Evolutionary conservation across 1,139 yeast genomes (phyloP).

Genomic region (Candida freyschussii): DNA sequence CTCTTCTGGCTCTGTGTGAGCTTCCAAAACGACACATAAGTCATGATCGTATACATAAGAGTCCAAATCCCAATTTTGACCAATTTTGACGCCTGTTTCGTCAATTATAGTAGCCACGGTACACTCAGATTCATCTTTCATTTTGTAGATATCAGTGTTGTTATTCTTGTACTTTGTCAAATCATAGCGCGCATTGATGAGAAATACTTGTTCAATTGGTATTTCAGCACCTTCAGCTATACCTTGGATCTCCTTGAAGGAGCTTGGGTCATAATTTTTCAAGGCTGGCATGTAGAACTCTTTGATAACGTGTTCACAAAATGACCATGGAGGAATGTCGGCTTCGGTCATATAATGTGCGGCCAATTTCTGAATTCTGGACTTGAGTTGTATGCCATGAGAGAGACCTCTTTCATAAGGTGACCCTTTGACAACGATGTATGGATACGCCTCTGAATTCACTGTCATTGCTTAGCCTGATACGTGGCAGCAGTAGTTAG

Average conservation of each 20-base stretch:
- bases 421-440: constrained; percentile 11
- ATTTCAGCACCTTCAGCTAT: constrained; percentile 12
- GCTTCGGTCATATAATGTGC: constrained; percentile 12
- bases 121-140: constrained; percentile 15
- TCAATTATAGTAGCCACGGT: constrained; percentile 15
- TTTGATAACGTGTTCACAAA: constrained; percentile 12
- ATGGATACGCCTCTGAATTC: constrained; percentile 7
- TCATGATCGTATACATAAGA: constrained; percentile 12
- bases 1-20: constrained; percentile 13
- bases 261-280: constrained; percentile 10
- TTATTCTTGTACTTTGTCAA: constrained; percentile 14
- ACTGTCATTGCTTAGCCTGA: no score
- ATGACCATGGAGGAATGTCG: constrained; percentile 13
- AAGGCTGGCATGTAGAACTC: constrained; percentile 14
- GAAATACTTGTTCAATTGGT: constrained; percentile 11
- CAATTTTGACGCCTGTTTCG: constrained; percentile 14
- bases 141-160: constrained; percentile 8
- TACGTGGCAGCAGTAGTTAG: constrained; percentile 1
- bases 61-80: constrained; percentile 16
- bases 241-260: constrained; percentile 10
- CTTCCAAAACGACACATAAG: constrained; percentile 11
- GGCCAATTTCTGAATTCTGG: constrained; percentile 10
- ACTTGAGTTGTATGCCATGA: constrained; percentile 12
- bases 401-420: constrained; percentile 13
- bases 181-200: constrained; percentile 16